A percentile compares a stretch with the other conserved stretches of the same genome.
These are phyloP conservation scores for Boletus huronensis DNA, from an alignment of 768 basidiomycete genomes.

Conservation along the genomic window DNA sequence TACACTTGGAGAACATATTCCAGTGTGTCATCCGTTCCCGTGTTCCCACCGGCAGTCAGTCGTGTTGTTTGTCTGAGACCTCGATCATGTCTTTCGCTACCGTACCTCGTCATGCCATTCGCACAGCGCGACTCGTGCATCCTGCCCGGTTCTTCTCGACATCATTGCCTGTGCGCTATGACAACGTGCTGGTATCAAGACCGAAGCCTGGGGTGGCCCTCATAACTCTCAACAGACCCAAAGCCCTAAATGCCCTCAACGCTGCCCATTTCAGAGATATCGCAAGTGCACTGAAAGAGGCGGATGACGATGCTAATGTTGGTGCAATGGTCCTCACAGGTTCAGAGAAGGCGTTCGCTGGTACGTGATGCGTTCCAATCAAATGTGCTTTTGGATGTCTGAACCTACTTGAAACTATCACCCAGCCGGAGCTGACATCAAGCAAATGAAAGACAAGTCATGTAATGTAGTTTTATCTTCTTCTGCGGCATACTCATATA, in stretches of 20 bases:
- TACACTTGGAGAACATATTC: not conserved
- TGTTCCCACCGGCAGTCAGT: not conserved
- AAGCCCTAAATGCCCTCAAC: conserved; percentile 85
- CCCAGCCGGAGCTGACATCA: conserved; percentile 94
- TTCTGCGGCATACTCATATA: not conserved
- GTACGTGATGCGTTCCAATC: conserved; percentile 38
- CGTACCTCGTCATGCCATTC: conserved; percentile 3
- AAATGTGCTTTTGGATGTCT: not conserved
- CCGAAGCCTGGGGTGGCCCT: conserved; percentile 71
- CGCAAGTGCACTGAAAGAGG: conserved; percentile 67
- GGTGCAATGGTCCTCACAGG: conserved; percentile 92
- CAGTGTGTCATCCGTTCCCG: not conserved
- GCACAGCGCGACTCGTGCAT: not conserved
- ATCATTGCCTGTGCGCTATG: conserved; percentile 41
- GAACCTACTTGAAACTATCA: not conserved
- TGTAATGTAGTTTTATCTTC: conserved; percentile 47
- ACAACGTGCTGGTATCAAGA: conserved; percentile 64
- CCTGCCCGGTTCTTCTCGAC: conserved; percentile 25
- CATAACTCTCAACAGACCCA: conserved; percentile 86
- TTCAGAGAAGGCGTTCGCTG: conserved; percentile 90
- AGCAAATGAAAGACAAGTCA: conserved; percentile 97
- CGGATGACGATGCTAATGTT: conserved; percentile 66
- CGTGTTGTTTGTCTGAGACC: not conserved
- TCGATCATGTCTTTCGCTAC: conserved; percentile 18
- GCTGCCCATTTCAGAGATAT: conserved; percentile 78